These are phyloP conservation scores for Mucor irregularis DNA, from an alignment of 371 early-diverging fungal species.

Conservation along the genomic window DNA sequence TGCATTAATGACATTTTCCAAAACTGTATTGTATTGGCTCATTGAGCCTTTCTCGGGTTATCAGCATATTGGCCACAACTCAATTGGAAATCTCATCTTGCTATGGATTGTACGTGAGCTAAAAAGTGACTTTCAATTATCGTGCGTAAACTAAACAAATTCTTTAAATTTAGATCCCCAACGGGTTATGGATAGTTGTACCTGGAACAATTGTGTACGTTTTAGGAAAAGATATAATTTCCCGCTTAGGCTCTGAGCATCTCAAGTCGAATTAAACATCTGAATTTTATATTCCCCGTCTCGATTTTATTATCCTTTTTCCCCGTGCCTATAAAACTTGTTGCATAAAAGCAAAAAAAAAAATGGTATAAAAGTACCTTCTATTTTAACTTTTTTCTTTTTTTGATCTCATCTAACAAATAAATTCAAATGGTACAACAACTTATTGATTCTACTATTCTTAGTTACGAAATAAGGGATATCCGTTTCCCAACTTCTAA, in stretches of 20 bases:
- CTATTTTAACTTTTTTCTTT: neutral
- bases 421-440: neutral
- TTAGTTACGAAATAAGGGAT: slow-evolving; percentile 46
- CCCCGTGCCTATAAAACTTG: slow-evolving; percentile 15
- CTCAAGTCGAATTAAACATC: neutral
- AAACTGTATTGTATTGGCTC: slow-evolving; percentile 40
- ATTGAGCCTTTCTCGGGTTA: slow-evolving; percentile 34
- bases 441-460: slow-evolving; percentile 30
- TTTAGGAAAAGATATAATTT: slow-evolving; percentile 28
- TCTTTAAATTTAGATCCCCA: slow-evolving; percentile 32
- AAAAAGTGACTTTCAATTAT: neutral
- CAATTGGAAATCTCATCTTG: slow-evolving; percentile 8
- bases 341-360: neutral
- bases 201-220: slow-evolving; percentile 20
- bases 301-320: slow-evolving; percentile 7
- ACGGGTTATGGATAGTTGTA: slow-evolving; percentile 39
- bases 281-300: too few relatives aligned
- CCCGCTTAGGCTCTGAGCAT: slow-evolving; percentile 14
- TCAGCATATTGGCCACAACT: slow-evolving; percentile 38
- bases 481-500: slow-evolving; percentile 55
- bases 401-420: neutral
- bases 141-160: neutral
- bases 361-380: neutral
- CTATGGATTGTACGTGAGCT: slow-evolving; percentile 36
- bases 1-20: slow-evolving; percentile 31